Evolutionary conservation across 148 eudicot genomes (phyloP).

Genomic region (Rhododendron ovatum): DNA sequence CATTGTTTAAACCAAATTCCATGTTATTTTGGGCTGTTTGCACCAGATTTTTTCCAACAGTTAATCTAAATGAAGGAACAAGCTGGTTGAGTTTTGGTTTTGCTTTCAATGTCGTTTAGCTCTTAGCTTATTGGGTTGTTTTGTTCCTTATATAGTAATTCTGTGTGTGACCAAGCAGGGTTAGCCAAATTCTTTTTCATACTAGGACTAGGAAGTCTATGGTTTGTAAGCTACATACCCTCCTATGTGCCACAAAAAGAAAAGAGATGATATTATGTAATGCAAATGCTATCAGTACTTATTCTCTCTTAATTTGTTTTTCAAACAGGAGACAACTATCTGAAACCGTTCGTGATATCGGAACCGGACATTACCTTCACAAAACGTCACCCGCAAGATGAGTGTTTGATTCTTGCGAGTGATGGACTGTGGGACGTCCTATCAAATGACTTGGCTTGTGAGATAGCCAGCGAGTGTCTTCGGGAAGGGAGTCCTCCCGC

Average conservation of each 20-base stretch:
- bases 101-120: neutral
- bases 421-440: constrained; percentile 47
- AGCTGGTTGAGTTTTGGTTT: neutral
- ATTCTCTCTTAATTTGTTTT: neutral
- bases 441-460: constrained; percentile 28
- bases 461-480: constrained; percentile 26
- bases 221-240: neutral
- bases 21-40: neutral
- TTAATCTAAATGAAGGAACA: neutral
- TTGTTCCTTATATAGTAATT: neutral
- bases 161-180: neutral
- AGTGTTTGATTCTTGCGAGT: constrained; percentile 39
- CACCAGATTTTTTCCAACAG: neutral
- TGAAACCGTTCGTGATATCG: constrained; percentile 28
- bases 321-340: constrained; percentile 35
- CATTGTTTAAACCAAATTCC: neutral
- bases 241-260: neutral
- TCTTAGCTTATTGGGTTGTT: neutral
- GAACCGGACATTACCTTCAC: constrained; percentile 41
- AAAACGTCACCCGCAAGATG: constrained; percentile 25
- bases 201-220: neutral
- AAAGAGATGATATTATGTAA: neutral
- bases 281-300: neutral
- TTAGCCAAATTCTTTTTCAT: neutral
- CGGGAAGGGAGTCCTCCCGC: constrained; percentile 5